These are phyloP conservation scores for Aspergillus candidus DNA, from an alignment of 2,329 filamentous ascomycete species.

Conservation along the genomic window DNA sequence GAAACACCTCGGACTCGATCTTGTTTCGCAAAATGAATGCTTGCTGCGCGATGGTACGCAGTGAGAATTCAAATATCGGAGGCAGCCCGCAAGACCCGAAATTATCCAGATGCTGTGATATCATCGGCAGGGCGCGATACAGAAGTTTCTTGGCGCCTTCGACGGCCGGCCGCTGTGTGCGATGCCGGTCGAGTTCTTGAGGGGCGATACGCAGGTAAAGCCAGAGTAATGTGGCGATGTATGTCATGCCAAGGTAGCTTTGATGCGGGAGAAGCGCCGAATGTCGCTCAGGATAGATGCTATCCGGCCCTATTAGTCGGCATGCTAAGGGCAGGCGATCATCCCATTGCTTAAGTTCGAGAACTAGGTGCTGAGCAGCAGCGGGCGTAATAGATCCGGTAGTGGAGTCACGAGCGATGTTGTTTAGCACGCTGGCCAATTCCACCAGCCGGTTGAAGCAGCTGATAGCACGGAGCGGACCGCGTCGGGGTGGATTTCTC, in stretches of 20 bases:
- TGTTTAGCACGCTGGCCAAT: constrained; percentile 33
- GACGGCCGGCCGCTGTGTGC: constrained; percentile 27
- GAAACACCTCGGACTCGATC: constrained; percentile 27
- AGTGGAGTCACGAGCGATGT: constrained; percentile 26
- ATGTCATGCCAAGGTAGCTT: constrained; percentile 33
- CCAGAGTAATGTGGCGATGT: constrained; percentile 32
- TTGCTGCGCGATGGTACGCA: constrained; percentile 33
- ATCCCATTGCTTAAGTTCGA: constrained; percentile 34
- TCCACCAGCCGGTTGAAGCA: constrained; percentile 49
- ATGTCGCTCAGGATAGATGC: constrained; percentile 31
- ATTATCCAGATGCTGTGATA: constrained; percentile 34
- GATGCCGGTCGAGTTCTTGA: constrained; percentile 25
- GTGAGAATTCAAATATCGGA: constrained; percentile 32
- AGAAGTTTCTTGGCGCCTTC: constrained; percentile 34
- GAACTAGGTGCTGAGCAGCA: constrained; percentile 31
- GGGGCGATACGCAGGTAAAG: constrained; percentile 30
- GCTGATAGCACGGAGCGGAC: constrained; percentile 44
- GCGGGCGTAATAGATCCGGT: constrained; percentile 22
- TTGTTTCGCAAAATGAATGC: constrained; percentile 25
- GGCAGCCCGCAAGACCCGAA: constrained; percentile 33
- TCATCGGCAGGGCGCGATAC: constrained; percentile 29
- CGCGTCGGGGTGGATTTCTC: constrained; percentile 26
- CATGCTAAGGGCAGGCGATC: constrained; percentile 31
- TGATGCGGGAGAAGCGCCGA: constrained; percentile 36
- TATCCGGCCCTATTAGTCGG: constrained; percentile 32